phyloP scores from a whole-genome alignment of 768 basidiomycete species.

The Phanerochaete carnosa region DNA sequence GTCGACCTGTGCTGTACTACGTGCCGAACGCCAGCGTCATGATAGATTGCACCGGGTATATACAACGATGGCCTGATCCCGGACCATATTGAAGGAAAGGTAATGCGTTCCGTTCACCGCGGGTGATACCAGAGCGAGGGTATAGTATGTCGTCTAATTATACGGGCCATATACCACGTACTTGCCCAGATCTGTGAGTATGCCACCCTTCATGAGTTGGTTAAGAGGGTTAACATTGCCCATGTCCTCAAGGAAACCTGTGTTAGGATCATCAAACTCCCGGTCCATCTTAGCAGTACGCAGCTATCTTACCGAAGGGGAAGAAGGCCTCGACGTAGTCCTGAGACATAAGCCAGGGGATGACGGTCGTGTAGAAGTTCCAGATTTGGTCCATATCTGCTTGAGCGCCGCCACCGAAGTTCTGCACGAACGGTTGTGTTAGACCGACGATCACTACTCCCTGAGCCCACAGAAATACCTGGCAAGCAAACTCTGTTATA shows the following conservation, averaged over 20 bases:
- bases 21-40: background rate
- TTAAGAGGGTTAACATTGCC: slow-evolving; percentile 51
- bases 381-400: slow-evolving; percentile 37
- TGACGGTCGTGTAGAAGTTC: slow-evolving; percentile 42
- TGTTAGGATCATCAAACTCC: background rate
- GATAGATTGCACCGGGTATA: background rate
- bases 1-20: no score
- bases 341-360: slow-evolving; percentile 42
- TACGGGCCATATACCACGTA: slow-evolving; percentile 13
- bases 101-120: background rate
- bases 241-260: slow-evolving; percentile 52
- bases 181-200: slow-evolving; percentile 13
- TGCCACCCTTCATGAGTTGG: slow-evolving; percentile 29
- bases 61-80: background rate
- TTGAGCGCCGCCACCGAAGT: slow-evolving; percentile 45
- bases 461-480: slow-evolving; percentile 18
- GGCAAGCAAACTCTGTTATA: slow-evolving; percentile 61
- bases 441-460: background rate
- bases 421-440: slow-evolving; percentile 28
- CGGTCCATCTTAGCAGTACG: background rate
- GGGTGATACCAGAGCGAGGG: background rate
- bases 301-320: slow-evolving; percentile 53
- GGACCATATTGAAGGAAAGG: background rate
- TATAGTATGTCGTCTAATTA: background rate
- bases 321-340: slow-evolving; percentile 38